Percentiles rank a stretch among this genome's conserved stretches.
These are phyloP conservation scores for Claviceps cyperi DNA, from an alignment of 2,329 filamentous ascomycete genomes.

Conservation along the genomic window DNA sequence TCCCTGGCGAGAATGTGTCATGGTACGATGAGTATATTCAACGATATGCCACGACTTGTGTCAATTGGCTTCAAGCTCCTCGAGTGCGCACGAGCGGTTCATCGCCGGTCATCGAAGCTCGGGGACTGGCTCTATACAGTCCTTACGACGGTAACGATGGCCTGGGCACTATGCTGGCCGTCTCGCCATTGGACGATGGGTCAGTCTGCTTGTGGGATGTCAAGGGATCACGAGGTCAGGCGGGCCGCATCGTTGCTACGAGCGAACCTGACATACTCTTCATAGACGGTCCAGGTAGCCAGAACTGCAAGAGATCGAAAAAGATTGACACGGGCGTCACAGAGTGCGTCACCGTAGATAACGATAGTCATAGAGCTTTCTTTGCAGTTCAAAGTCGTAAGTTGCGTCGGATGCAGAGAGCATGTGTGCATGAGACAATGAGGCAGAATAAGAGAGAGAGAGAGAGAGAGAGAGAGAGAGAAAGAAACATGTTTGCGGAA, in stretches of 20 bases:
- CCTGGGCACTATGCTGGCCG: constrained; percentile 35
- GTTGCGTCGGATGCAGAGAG: constrained; percentile 13
- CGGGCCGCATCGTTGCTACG: constrained; percentile 49
- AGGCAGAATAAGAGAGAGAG: background rate
- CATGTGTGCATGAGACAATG: background rate
- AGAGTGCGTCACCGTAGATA: constrained; percentile 74
- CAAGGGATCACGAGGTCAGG: constrained; percentile 35
- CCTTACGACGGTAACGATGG: constrained; percentile 35
- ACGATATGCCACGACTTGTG: constrained; percentile 55
- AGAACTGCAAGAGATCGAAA: constrained; percentile 36
- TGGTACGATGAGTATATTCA: constrained; percentile 90
- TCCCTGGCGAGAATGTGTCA: constrained; percentile 53
- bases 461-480: background rate
- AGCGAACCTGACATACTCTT: constrained; percentile 56
- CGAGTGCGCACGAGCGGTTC: constrained; percentile 24
- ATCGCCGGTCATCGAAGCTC: constrained; percentile 46
- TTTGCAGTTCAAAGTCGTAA: constrained; percentile 62
- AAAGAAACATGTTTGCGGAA: background rate
- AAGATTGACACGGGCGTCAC: constrained; percentile 60
- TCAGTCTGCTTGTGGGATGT: constrained; percentile 81
- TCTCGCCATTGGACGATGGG: constrained; percentile 74
- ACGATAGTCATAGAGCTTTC: constrained; percentile 50
- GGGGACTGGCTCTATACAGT: constrained; percentile 55
- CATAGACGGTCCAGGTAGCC: constrained; percentile 30
- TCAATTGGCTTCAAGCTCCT: constrained; percentile 64